These are phyloP conservation scores for Saccharomycopsis sp. DNA, from an alignment of 805 yeast species.

Conservation along the genomic window DNA sequence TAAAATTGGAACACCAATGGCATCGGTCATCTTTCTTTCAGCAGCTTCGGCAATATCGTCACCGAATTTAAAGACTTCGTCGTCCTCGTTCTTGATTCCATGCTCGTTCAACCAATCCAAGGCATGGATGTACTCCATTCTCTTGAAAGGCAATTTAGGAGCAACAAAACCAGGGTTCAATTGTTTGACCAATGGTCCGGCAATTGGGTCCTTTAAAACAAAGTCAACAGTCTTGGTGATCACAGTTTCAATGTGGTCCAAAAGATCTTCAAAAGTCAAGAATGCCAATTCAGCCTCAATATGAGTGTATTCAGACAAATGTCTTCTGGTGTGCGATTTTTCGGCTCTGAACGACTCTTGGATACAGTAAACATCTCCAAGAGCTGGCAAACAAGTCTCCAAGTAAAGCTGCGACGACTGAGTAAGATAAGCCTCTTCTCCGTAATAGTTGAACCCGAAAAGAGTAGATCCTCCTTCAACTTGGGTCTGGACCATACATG, in stretches of 20 bases:
- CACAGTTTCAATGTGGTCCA: slow-evolving; percentile 77
- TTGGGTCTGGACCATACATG: slow-evolving; percentile 99
- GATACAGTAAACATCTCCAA: slow-evolving; percentile 95
- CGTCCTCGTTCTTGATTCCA: slow-evolving; percentile 91
- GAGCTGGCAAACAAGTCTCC: slow-evolving; percentile 92
- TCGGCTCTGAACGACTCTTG: slow-evolving; percentile 99
- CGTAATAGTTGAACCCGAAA: slow-evolving; percentile 89
- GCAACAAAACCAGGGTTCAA: slow-evolving; percentile 87
- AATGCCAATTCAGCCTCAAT: slow-evolving; percentile 92
- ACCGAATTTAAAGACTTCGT: slow-evolving; percentile 87
- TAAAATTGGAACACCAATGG: slow-evolving; percentile 86
- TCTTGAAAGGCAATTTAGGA: slow-evolving; percentile 80
- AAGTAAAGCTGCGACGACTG: slow-evolving; percentile 95
- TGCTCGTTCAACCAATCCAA: slow-evolving; percentile 95
- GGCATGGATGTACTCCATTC: slow-evolving; percentile 89
- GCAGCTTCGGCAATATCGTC: slow-evolving; percentile 99
- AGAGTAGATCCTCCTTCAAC: slow-evolving; percentile 99
- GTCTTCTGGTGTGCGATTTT: slow-evolving; percentile 98
- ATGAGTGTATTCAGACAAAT: slow-evolving; percentile 93
- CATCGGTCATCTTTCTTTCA: slow-evolving; percentile 97
- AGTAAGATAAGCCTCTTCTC: slow-evolving; percentile 93
- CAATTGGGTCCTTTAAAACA: slow-evolving; percentile 82
- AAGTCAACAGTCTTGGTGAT: slow-evolving; percentile 63
- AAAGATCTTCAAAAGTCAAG: slow-evolving; percentile 77
- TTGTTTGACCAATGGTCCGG: slow-evolving; percentile 84